Evolutionary conservation across 2,329 filamentous ascomycete genomes (phyloP).

Genomic region (Chaetomiaceae sp.): DNA sequence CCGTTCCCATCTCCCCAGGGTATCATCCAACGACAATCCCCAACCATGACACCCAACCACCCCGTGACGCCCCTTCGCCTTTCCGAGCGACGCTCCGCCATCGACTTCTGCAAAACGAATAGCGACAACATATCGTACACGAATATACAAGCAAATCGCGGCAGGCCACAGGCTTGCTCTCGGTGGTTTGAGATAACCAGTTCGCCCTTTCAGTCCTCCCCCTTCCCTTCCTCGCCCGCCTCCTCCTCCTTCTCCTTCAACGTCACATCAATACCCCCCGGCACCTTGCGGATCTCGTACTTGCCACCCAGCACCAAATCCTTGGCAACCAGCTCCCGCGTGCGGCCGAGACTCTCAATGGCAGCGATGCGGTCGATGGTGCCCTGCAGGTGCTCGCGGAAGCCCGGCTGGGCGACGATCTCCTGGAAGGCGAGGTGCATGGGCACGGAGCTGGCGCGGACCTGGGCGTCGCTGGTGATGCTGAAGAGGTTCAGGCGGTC

Average conservation of each 20-base stretch:
- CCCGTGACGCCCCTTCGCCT: background rate
- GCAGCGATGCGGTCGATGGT: constrained; percentile 83
- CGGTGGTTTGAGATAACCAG: too few species aligned
- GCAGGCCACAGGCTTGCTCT: too few species aligned
- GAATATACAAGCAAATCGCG: background rate
- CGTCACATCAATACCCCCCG: constrained; percentile 23
- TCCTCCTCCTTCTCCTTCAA: constrained; percentile 22
- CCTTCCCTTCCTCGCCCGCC: background rate
- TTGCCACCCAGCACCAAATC: constrained; percentile 82
- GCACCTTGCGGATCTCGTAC: constrained; percentile 55
- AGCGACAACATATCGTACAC: background rate
- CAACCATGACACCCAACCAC: background rate
- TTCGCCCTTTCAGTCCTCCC: background rate
- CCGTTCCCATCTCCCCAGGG: too few species aligned
- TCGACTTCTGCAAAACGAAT: background rate
- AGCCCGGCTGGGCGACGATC: constrained; percentile 72
- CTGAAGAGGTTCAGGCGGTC: constrained; percentile 94
- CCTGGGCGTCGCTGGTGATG: constrained; percentile 80
- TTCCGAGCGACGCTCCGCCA: background rate
- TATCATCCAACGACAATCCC: too few species aligned
- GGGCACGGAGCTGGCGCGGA: constrained; percentile 88
- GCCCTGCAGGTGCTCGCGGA: constrained; percentile 74
- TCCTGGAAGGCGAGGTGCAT: constrained; percentile 91
- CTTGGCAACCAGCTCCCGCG: constrained; percentile 93
- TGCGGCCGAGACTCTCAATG: constrained; percentile 89